Conservation (phyloP, 345 rosid species). For the Arabidopsis thaliana region DNA sequence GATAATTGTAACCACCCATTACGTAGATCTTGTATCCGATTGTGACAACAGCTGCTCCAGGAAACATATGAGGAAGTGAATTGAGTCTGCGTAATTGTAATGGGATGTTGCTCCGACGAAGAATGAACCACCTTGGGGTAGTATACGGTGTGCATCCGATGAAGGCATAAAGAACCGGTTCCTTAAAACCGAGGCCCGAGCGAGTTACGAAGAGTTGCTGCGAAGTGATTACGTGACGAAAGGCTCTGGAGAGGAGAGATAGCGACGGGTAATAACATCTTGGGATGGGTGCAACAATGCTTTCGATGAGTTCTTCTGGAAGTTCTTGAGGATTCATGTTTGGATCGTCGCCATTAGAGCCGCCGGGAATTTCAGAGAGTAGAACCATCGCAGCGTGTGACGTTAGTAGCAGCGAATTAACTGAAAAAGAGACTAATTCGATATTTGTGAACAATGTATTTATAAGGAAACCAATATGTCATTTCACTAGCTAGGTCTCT, state of each 20-base stretch:
- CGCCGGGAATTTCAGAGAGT: neutral
- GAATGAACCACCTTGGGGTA: neutral
- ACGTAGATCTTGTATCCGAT: slow-evolving; percentile 3
- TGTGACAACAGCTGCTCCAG: neutral
- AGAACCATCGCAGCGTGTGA: neutral
- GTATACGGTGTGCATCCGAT: too few species aligned
- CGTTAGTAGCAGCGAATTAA: neutral
- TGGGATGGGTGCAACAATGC: neutral
- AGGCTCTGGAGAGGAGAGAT: too few species aligned
- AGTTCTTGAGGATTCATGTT: neutral
- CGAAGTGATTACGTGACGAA: too few species aligned
- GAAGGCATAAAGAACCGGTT: neutral
- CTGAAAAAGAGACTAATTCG: too few species aligned
- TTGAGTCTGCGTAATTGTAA: neutral
- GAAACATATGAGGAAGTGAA: neutral
- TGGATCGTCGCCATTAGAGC: neutral
- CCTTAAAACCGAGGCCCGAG: neutral
- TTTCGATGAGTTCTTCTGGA: neutral
- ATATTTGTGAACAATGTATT: too few species aligned
- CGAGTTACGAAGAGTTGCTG: too few species aligned
- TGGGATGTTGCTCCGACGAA: neutral
- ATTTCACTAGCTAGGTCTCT: too few species aligned
- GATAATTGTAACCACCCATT: slow-evolving; percentile 17
- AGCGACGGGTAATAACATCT: neutral
- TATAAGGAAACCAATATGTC: too few species aligned